A percentile compares a stretch with the other conserved stretches of the same genome.
phyloP scores from a whole-genome alignment of 495 filamentous ascomycete genomes.

The Cetradonia linearis region DNA sequence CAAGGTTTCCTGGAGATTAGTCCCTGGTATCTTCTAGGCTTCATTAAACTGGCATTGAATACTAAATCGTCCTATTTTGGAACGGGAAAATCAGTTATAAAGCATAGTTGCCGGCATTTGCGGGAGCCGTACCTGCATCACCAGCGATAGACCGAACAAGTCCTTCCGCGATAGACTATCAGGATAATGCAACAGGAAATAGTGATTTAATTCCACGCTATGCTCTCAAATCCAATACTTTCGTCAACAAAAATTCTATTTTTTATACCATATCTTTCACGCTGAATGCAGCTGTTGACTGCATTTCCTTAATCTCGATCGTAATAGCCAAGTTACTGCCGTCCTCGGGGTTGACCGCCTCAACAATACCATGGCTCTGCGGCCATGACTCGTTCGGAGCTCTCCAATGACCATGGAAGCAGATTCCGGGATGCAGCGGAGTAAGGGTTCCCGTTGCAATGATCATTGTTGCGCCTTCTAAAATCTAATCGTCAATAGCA shows the following conservation, averaged over 20 bases:
- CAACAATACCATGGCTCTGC: background rate
- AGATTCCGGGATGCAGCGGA: slow-evolving; percentile 24
- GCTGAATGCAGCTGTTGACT: background rate
- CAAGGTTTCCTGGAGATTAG: slow-evolving; percentile 35
- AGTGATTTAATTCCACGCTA: background rate
- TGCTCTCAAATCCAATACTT: background rate
- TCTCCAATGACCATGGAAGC: slow-evolving; percentile 18
- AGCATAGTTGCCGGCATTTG: no score
- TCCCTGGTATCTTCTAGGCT: slow-evolving; percentile 35
- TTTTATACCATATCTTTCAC: background rate
- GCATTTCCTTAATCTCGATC: background rate
- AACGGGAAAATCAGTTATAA: background rate
- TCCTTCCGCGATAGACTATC: background rate
- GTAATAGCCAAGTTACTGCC: background rate
- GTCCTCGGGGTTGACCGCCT: background rate
- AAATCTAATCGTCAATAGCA: slow-evolving; percentile 7
- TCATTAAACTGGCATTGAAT: background rate
- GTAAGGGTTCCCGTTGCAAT: slow-evolving; percentile 30
- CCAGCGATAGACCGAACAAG: background rate
- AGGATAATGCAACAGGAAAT: background rate
- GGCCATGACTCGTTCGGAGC: background rate
- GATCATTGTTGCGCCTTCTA: slow-evolving; percentile 33
- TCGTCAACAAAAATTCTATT: background rate
- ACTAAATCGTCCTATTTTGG: background rate
- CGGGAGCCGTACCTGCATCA: background rate